Evolutionary conservation across 192 early-diverging fungal genomes (phyloP).

Genomic region (Entomortierella beljakovae): DNA sequence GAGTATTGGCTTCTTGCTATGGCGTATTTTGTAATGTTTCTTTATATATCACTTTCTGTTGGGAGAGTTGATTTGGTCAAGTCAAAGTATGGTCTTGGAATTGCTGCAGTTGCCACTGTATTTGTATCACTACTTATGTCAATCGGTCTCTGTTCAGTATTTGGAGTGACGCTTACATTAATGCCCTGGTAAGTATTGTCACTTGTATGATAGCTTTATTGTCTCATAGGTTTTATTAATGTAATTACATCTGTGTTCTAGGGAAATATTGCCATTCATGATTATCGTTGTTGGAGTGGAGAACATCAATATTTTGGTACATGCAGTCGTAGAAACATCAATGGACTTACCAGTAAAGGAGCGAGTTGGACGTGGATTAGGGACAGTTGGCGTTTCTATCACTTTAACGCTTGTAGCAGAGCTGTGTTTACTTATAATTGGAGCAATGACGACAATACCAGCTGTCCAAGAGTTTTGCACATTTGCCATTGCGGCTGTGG

Average conservation of each 20-base stretch:
- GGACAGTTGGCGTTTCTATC: conserved; percentile 77
- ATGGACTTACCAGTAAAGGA: conserved; percentile 80
- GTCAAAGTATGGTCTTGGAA: conserved; percentile 77
- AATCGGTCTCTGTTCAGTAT: conserved; percentile 70
- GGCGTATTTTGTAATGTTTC: conserved; percentile 72
- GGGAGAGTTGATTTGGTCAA: conserved; percentile 78
- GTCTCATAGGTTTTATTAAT: background rate
- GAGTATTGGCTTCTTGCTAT: conserved; percentile 62
- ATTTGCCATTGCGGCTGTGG: conserved; percentile 71
- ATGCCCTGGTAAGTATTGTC: conserved; percentile 71
- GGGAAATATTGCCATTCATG: conserved; percentile 78
- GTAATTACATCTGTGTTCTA: conserved; percentile 19
- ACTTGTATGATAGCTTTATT: background rate
- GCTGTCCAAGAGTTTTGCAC: conserved; percentile 83
- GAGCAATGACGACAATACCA: conserved; percentile 65
- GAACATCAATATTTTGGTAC: conserved; percentile 80
- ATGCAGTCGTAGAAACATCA: conserved; percentile 75
- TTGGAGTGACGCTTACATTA: conserved; percentile 67
- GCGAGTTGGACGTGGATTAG: conserved; percentile 72
- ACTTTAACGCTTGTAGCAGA: conserved; percentile 66
- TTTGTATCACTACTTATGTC: conserved; percentile 72
- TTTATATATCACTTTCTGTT: conserved; percentile 75
- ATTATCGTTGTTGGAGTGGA: conserved; percentile 81
- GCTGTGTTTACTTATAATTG: conserved; percentile 67
- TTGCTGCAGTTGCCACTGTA: conserved; percentile 75